These are phyloP conservation scores for Anethum foeniculum DNA, from an alignment of 140 eudicot genomes.

Conservation along the genomic window DNA sequence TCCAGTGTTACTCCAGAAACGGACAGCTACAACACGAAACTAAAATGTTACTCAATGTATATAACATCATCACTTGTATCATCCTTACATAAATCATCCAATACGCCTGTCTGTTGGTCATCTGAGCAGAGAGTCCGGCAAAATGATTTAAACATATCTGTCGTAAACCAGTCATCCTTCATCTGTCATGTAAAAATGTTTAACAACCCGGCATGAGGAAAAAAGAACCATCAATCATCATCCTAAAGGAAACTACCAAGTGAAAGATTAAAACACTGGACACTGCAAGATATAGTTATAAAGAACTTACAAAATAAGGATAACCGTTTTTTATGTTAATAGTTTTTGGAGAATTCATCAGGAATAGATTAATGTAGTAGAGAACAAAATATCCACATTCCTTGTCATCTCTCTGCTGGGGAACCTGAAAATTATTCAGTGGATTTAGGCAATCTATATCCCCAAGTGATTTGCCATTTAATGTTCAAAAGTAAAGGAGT, in stretches of 20 bases:
- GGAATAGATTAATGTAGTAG: constrained; percentile 44
- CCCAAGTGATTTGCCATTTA: not conserved
- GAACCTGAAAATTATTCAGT: constrained; percentile 46
- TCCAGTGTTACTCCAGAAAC: not conserved
- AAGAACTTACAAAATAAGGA: constrained; percentile 60
- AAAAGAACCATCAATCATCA: not conserved
- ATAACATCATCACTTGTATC: not conserved
- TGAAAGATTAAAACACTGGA: not conserved
- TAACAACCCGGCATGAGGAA: not conserved
- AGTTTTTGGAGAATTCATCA: constrained; percentile 54
- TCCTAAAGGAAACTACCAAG: not conserved
- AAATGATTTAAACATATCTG: constrained; percentile 29
- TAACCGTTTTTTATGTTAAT: constrained; percentile 44
- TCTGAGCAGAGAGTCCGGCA: constrained; percentile 20
- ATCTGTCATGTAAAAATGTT: constrained; percentile 27
- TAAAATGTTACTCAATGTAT: not conserved
- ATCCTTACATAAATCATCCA: not conserved
- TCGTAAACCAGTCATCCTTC: constrained; percentile 52
- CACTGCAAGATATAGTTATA: not conserved
- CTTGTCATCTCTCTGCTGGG: constrained; percentile 52
- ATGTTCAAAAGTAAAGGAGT: not conserved
- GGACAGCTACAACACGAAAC: not conserved
- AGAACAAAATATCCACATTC: constrained; percentile 57
- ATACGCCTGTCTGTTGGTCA: not conserved
- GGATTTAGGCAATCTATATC: not conserved